These are phyloP conservation scores for Terfezia claveryi DNA, from an alignment of 495 filamentous ascomycete genomes.

Conservation along the genomic window DNA sequence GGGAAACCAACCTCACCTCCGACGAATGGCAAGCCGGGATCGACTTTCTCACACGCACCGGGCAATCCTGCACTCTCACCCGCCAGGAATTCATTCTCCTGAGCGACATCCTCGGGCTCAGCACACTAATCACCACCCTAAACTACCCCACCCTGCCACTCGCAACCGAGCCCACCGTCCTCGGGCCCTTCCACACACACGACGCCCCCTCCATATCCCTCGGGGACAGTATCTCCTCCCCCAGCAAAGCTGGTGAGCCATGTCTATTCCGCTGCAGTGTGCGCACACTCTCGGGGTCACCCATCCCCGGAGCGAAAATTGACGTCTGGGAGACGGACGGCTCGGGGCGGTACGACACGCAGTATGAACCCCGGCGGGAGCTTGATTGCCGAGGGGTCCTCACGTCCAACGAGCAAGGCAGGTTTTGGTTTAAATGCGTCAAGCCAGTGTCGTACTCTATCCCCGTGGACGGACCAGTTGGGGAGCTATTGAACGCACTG, in stretches of 20 bases:
- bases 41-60: conserved; percentile 47
- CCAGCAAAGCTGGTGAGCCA: conserved; percentile 39
- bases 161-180: conserved; percentile 68
- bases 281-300: conserved; percentile 32
- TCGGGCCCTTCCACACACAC: conserved; percentile 87
- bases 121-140: conserved; percentile 72
- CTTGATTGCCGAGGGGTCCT: conserved; percentile 70
- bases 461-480: conserved; percentile 75
- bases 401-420: conserved; percentile 42
- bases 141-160: conserved; percentile 65
- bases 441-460: conserved; percentile 78
- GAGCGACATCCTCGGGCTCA: conserved; percentile 75
- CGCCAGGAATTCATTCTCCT: conserved; percentile 88
- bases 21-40: conserved; percentile 61
- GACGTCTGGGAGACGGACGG: conserved; percentile 92
- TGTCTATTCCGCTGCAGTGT: conserved; percentile 60
- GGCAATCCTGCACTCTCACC: conserved; percentile 49
- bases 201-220: conserved; percentile 45
- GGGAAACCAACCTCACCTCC: conserved; percentile 57
- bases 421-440: conserved; percentile 78
- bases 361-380: conserved; percentile 43
- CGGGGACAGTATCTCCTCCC: conserved; percentile 50
- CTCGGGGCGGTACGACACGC: conserved; percentile 74
- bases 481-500: conserved; percentile 47
- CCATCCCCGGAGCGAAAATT: conserved; percentile 48